A percentile compares a stretch with the other conserved stretches of the same genome.
These are phyloP conservation scores for Daldinia childiae DNA, from an alignment of 495 filamentous ascomycete species.

Conservation along the genomic window DNA sequence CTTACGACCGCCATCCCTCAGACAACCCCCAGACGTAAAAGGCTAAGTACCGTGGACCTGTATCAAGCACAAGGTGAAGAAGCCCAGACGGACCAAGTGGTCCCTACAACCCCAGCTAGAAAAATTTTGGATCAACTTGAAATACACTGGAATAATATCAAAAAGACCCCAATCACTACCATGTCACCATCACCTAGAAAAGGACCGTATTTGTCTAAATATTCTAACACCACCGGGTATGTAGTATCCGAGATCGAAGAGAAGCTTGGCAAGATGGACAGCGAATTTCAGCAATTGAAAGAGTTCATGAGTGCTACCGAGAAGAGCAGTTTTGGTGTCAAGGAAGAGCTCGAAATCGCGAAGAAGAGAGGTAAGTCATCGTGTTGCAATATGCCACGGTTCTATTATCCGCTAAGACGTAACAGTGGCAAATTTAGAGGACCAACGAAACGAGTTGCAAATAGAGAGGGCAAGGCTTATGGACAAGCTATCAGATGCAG, in stretches of 20 bases:
- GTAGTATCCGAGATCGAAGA: slow-evolving; percentile 77
- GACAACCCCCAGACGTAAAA: slow-evolving; percentile 13
- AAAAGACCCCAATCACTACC: slow-evolving; percentile 14
- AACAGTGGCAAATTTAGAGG: slow-evolving; percentile 74
- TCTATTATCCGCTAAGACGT: slow-evolving; percentile 8
- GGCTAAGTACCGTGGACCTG: neutral
- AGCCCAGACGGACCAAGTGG: slow-evolving; percentile 47
- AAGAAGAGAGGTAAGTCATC: slow-evolving; percentile 75
- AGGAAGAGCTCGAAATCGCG: slow-evolving; percentile 73
- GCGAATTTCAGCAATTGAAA: slow-evolving; percentile 66
- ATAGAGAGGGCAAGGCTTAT: slow-evolving; percentile 65
- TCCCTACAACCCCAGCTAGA: slow-evolving; percentile 43
- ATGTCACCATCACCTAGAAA: slow-evolving; percentile 54
- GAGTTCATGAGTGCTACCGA: slow-evolving; percentile 68
- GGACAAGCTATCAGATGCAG: slow-evolving; percentile 66
- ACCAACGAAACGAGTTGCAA: slow-evolving; percentile 63
- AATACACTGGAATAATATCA: slow-evolving; percentile 22
- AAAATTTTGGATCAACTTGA: slow-evolving; percentile 21
- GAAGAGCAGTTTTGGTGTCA: slow-evolving; percentile 68
- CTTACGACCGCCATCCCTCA: slow-evolving; percentile 3
- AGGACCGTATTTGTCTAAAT: slow-evolving; percentile 70
- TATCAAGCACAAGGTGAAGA: neutral
- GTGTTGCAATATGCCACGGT: neutral
- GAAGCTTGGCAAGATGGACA: slow-evolving; percentile 72
- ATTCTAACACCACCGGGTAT: slow-evolving; percentile 68